Evolutionary conservation across 2,329 filamentous ascomycete species (phyloP).

Genomic region (Colletotrichum sp.): DNA sequence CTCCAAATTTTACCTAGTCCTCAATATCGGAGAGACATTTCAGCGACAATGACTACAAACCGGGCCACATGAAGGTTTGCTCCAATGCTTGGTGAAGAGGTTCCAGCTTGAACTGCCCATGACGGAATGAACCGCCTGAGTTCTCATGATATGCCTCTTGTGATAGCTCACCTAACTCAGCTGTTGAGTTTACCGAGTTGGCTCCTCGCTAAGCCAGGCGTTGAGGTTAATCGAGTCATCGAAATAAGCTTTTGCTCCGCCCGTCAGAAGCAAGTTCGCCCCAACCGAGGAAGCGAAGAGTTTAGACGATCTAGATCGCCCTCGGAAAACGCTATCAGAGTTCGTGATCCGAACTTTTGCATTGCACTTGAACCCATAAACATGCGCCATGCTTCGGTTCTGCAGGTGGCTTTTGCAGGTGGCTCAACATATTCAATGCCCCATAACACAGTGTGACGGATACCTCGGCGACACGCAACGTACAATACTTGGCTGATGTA

Average conservation of each 20-base stretch:
- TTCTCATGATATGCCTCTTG: no score
- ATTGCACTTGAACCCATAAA: accelerated
- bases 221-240: no score
- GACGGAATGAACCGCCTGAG: no score
- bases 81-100: background rate
- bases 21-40: background rate
- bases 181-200: background rate
- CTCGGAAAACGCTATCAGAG: background rate
- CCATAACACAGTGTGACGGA: background rate
- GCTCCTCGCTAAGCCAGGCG: background rate
- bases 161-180: no score
- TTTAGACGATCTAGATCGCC: background rate
- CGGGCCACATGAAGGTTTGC: background rate
- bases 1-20: background rate
- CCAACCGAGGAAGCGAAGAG: background rate
- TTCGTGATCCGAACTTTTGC: background rate
- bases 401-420: background rate
- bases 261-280: background rate
- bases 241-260: background rate
- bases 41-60: background rate
- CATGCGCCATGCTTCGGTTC: background rate
- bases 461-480: background rate
- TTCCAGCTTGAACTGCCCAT: background rate
- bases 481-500: background rate
- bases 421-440: background rate